Base-by-base conservation (phyloP, 768 basidiomycete species). In the Podaxis pistillaris region DNA sequence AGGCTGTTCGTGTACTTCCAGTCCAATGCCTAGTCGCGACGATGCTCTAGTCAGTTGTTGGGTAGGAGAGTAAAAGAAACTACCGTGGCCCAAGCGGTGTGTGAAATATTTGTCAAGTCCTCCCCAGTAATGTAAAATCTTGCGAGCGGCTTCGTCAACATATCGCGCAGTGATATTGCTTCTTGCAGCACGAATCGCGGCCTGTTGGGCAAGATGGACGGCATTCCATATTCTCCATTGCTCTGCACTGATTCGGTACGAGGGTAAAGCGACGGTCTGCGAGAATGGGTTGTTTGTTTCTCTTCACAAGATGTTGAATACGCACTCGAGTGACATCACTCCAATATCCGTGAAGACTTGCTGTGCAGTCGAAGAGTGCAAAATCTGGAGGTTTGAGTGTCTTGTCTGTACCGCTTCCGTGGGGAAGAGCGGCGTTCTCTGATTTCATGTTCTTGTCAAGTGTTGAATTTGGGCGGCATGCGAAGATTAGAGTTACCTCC, bases 361-460 rank as follows among this genome's bases (percentile, higher is more conserved):
- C 91, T 8, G 85, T 89, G 56, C 85, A 83, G 70, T 95, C 93
- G 63, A 94, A 87, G 13, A 95, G 78, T 11, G 87, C 81, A 62
- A 91, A 82, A 66, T 96, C 93, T 4, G 78, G 68, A 58, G 75
- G 70, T 0, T 72, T 74, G 12, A 94, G 77, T 0, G 68, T 68
- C 36, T 86, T 82, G 69, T 94, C 89, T 0, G 87, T 88, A 2
- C 91, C 90, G 40, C 82, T 79, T 5, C 93, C 94, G 71, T 95
- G 94, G 2, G 93, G 93, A 24, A 93, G 82, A 2, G 92, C 93
- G 4, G 92, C 93, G 67, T 94, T 91, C 63, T 90, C 93, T 94
- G 71, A 11, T 54, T 58, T 30, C 52, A 17, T 50, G 5, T 56
- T 41, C 12, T 33, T 52, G 22, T 64, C 26, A 56, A 22, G 17